Base-by-base conservation (phyloP, 495 filamentous ascomycete species). In the Penicillium samsonianum region DNA sequence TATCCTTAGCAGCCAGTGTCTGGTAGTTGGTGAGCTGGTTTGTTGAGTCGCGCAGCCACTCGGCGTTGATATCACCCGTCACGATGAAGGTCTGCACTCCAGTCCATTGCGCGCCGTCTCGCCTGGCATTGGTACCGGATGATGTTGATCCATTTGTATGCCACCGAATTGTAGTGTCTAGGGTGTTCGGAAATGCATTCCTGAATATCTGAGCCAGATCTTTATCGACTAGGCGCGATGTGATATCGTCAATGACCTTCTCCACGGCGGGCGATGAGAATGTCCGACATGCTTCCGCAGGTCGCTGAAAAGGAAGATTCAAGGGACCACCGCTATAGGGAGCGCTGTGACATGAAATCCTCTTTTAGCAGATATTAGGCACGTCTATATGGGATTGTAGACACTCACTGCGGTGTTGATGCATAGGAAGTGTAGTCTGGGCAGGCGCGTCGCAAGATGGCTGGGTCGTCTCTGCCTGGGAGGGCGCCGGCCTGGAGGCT, bases 1-100 rank as follows among this genome's bases (percentile, higher is more conserved):
- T 79, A 67, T 98, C 94, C 58, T 89, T 87, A 58, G 84, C 87
- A 1, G 92, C 91, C 19, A 99, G 78, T 1, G 78, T 68, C 63
- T 97, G 94, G 65, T 99, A 99, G 44, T 92, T 91, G 5, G 84
- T 81, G 16, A 99, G 72, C 68, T 99, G 94, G 73, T 98, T 98
- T 10, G 95, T 97, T 41, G 92, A 96, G 73, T 99, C 94, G 48
- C 94, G 87, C 42, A 99, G 76, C 94, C 94, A 99, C 74, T 98
- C 94, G 6, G 94, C 94, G 65, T 97, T 88, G 68, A 99, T 99
- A 65, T 99, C 94, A n/a, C 93, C 93, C 0, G 94, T 99, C 45
- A 99, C 95, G 59, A 99, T 89, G 71, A 99, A 99, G 35, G 86
- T 91, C 69, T 98, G 93, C 1, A 87, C 73, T 0, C 91, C 92